Evolutionary conservation across 305 asterid genomes (phyloP).

Genomic region (Solanum aculeatissimum): DNA sequence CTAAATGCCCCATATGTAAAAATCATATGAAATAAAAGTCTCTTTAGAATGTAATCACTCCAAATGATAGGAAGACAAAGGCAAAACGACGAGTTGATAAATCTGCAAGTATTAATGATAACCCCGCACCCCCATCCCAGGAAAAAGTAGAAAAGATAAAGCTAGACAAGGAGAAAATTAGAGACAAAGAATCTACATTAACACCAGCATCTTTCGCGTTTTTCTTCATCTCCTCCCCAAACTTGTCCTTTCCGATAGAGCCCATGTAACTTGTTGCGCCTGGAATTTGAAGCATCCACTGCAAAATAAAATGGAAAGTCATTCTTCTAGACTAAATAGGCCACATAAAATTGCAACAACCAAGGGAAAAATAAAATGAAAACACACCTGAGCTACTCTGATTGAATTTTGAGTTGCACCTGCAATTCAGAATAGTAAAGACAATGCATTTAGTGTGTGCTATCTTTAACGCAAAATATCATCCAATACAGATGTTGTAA

Average conservation of each 20-base stretch:
- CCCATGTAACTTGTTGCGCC: slow-evolving; percentile 93
- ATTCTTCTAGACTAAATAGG: neutral
- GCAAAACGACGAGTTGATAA: neutral
- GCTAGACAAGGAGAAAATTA: neutral
- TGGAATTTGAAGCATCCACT: slow-evolving; percentile 98
- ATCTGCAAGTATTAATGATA: neutral
- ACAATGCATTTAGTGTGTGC: neutral
- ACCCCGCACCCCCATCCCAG: neutral
- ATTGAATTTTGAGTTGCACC: slow-evolving; percentile 48
- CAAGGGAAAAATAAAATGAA: neutral
- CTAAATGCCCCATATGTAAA: slow-evolving; percentile 14
- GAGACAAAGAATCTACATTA: slow-evolving; percentile 33
- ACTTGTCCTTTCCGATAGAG: slow-evolving; percentile 91
- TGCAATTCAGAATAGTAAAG: neutral
- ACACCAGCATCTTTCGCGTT: slow-evolving; percentile 62
- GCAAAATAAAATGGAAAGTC: slow-evolving; percentile 9
- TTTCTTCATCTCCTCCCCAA: slow-evolving; percentile 88
- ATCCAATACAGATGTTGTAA: neutral
- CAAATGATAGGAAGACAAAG: neutral
- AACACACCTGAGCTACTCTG: slow-evolving; percentile 31
- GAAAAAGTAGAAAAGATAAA: too few relatives aligned
- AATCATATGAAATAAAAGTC: neutral
- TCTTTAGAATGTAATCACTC: neutral
- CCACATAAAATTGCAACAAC: neutral
- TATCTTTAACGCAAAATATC: neutral